These are phyloP conservation scores for Ophidiomyces ophidiicola DNA, from an alignment of 2,329 filamentous ascomycete genomes.

Conservation along the genomic window DNA sequence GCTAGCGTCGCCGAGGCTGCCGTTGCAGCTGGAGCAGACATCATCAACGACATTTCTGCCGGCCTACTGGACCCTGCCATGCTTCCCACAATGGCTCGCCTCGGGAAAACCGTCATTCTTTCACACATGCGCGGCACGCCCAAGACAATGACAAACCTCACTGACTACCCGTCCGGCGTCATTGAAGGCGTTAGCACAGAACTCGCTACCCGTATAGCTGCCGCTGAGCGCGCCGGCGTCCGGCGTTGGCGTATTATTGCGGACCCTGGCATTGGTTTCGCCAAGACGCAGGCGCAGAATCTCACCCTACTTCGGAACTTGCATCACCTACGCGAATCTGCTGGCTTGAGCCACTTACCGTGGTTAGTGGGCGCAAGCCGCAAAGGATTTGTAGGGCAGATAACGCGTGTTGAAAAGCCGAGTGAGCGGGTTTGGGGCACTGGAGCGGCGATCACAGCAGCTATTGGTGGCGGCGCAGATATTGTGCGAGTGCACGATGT, in stretches of 20 bases:
- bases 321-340: slow-evolving; percentile 43
- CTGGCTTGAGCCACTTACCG: slow-evolving; percentile 49
- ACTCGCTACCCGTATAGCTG: slow-evolving; percentile 55
- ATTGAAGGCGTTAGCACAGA: slow-evolving; percentile 54
- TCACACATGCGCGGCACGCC: slow-evolving; percentile 94
- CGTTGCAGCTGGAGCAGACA: slow-evolving; percentile 67
- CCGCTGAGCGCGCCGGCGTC: slow-evolving; percentile 70
- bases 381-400: slow-evolving; percentile 74
- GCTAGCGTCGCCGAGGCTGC: slow-evolving; percentile 68
- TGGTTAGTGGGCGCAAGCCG: slow-evolving; percentile 85
- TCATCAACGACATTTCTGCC: slow-evolving; percentile 89
- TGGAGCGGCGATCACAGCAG: slow-evolving; percentile 73
- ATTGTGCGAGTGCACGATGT: slow-evolving; percentile 89
- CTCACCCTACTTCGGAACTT: slow-evolving; percentile 62
- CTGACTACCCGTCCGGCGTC: slow-evolving; percentile 57
- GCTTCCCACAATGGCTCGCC: slow-evolving; percentile 63
- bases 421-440: slow-evolving; percentile 70
- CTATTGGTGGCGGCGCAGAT: slow-evolving; percentile 77
- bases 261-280: slow-evolving; percentile 88
- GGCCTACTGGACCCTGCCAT: slow-evolving; percentile 68
- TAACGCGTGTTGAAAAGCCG: slow-evolving; percentile 63
- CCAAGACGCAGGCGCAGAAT: slow-evolving; percentile 72
- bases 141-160: slow-evolving; percentile 61
- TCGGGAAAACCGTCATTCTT: slow-evolving; percentile 67
- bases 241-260: slow-evolving; percentile 88